phyloP scores from a whole-genome alignment of 768 basidiomycete species.

The Boletus insuetus region DNA sequence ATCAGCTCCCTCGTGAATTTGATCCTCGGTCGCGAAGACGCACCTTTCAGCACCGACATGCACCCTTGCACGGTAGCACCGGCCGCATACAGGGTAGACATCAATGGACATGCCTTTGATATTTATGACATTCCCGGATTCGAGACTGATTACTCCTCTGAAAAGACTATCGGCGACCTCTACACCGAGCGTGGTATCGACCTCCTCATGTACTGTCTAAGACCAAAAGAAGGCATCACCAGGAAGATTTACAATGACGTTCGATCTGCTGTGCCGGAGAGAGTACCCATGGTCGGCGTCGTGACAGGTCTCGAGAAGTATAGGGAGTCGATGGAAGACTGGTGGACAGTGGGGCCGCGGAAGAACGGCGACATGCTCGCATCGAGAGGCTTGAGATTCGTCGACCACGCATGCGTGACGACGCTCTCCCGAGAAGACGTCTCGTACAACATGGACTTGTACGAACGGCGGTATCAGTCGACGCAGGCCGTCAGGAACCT shows the following conservation, averaged over 20 bases:
- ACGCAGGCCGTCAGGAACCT: slow-evolving; percentile 25
- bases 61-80: slow-evolving; percentile 28
- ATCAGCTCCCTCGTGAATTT: slow-evolving; percentile 33
- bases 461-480: slow-evolving; percentile 30
- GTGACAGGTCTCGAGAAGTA: slow-evolving; percentile 39
- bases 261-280: slow-evolving; percentile 28
- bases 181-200: slow-evolving; percentile 31
- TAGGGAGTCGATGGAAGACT: slow-evolving; percentile 26
- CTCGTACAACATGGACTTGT: slow-evolving; percentile 32
- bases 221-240: slow-evolving; percentile 30
- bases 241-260: slow-evolving; percentile 25
- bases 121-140: slow-evolving; percentile 33
- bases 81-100: slow-evolving; percentile 26
- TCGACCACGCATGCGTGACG: slow-evolving; percentile 43
- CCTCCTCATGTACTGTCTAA: slow-evolving; percentile 30
- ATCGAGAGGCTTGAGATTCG: slow-evolving; percentile 33
- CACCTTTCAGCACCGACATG: slow-evolving; percentile 32
- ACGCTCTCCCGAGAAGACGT: slow-evolving; percentile 33
- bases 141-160: slow-evolving; percentile 18
- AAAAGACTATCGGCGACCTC: slow-evolving; percentile 27
- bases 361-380: slow-evolving; percentile 36
- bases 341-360: slow-evolving; percentile 31
- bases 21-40: slow-evolving; percentile 32
- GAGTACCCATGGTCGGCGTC: slow-evolving; percentile 39
- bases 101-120: slow-evolving; percentile 31